Evolutionary conservation across 2,329 filamentous ascomycete genomes (phyloP).

Genomic region (Neurospora crassa): DNA sequence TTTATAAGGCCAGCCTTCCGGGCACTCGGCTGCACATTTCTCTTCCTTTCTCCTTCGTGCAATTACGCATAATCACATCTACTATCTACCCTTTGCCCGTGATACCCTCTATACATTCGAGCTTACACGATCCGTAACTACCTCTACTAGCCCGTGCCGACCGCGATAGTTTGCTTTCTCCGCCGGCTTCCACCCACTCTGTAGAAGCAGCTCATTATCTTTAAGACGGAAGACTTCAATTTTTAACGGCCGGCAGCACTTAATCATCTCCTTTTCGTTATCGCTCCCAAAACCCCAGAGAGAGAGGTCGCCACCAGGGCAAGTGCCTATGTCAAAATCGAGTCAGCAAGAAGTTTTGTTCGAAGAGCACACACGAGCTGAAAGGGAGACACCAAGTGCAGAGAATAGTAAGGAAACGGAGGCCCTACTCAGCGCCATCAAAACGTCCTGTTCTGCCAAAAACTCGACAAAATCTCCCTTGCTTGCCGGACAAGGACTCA

Average conservation of each 20-base stretch:
- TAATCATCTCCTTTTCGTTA: slow-evolving; percentile 57
- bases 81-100: no score
- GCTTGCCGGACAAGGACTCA: slow-evolving; percentile 51
- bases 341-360: slow-evolving; percentile 30
- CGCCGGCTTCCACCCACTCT: slow-evolving; percentile 52
- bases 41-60: no score
- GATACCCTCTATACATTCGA: no score
- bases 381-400: neutral
- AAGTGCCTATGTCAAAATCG: slow-evolving; percentile 46
- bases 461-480: slow-evolving; percentile 60
- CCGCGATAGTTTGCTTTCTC: slow-evolving; percentile 53
- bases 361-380: neutral
- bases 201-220: slow-evolving; percentile 40
- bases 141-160: slow-evolving; percentile 52
- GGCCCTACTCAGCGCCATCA: slow-evolving; percentile 46
- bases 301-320: slow-evolving; percentile 72
- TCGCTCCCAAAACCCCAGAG: slow-evolving; percentile 70
- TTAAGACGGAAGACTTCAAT: slow-evolving; percentile 62
- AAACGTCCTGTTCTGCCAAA: slow-evolving; percentile 67
- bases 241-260: slow-evolving; percentile 62
- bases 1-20: no score
- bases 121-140: slow-evolving; percentile 12
- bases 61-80: no score
- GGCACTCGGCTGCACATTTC: no score
- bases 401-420: neutral